Conservation (phyloP, 768 basidiomycete species). For the Mycena crocata region DNA sequence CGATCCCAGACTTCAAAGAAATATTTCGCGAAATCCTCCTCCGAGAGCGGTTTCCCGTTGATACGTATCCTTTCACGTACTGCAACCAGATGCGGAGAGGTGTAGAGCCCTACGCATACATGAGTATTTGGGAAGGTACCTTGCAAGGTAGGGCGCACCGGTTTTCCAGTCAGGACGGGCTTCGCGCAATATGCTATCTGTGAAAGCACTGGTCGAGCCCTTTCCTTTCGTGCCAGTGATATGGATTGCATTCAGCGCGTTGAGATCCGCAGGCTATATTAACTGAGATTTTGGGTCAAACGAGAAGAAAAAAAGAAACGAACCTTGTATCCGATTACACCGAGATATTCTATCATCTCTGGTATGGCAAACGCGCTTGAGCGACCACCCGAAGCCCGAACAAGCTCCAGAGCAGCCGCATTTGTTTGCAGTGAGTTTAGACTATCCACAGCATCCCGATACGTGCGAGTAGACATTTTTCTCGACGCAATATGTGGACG, state of each 20-base stretch:
- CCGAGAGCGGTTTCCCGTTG: slow-evolving; percentile 90
- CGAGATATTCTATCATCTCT: slow-evolving; percentile 92
- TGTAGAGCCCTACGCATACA: slow-evolving; percentile 81
- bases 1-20: slow-evolving; percentile 98
- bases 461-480: slow-evolving; percentile 73
- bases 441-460: slow-evolving; percentile 77
- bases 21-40: slow-evolving; percentile 87
- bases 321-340: slow-evolving; percentile 88
- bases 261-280: slow-evolving; percentile 88
- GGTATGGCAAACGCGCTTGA: slow-evolving; percentile 75
- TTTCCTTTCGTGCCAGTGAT: slow-evolving; percentile 99
- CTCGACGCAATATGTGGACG: slow-evolving; percentile 24
- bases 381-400: slow-evolving; percentile 77
- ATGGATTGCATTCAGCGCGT: slow-evolving; percentile 92
- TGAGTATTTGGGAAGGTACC: not conserved
- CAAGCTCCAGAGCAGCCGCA: slow-evolving; percentile 90
- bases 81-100: slow-evolving; percentile 95
- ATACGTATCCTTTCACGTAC: slow-evolving; percentile 96
- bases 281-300: slow-evolving; percentile 22
- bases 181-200: slow-evolving; percentile 85
- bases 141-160: slow-evolving; percentile 60
- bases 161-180: slow-evolving; percentile 82
- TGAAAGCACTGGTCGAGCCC: slow-evolving; percentile 96
- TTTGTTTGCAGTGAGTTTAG: slow-evolving; percentile 92
- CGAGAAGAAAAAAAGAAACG: slow-evolving; percentile 38